Evolutionary conservation across 208 protist species (phyloP), one percentile per base, ranked within the genome.

Genomic region (Trichomonas tenax): DNA sequence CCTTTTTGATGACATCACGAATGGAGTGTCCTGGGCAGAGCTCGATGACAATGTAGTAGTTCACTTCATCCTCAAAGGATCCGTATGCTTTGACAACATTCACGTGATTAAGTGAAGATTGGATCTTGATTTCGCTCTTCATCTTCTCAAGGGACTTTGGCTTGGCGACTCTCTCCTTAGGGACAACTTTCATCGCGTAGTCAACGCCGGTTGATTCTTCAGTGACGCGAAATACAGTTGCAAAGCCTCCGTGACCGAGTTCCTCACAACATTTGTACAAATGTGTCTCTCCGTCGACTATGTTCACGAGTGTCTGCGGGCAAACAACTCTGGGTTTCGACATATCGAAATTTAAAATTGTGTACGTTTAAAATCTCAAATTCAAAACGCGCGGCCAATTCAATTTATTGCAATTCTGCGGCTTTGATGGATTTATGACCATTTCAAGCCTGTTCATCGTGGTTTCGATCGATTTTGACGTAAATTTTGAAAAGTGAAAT

Each of bases 41-140:
- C 97, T 99, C 99, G 23, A 99, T 97, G 48, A 99, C 95, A 96
- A 99, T 99, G 97, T 99, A 99, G 38, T 99, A 98, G 96, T 99
- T 98, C 46, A 97, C 97, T 88, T 98, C 96, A 97, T 99, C 98
- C 96, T 99, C 98, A 97, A 99, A 99, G 96, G 97, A 99, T 96
- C 97, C 97, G 63, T 98, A 96, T 96, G 99, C 99, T 86, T 98
- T 97, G 23, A 99, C 98, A 96, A 99, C 98, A 97, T 99, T 97
- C 95, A 98, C 97, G 97, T 99, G 98, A 96, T 98, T 97, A 96
- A 99, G 98, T 84, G 98, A 98, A 21, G 97, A 96, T 97, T 99
- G 99, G 93, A 99, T 99, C 34, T 97, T 98, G 96, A 99, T 99
- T 97, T 99, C 99, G 40, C 96, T 98, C 82, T 98, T 97, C 82